Evolutionary conservation across 768 basidiomycete species (phyloP).

Genomic region (Termitomyces eurrhizus): DNA sequence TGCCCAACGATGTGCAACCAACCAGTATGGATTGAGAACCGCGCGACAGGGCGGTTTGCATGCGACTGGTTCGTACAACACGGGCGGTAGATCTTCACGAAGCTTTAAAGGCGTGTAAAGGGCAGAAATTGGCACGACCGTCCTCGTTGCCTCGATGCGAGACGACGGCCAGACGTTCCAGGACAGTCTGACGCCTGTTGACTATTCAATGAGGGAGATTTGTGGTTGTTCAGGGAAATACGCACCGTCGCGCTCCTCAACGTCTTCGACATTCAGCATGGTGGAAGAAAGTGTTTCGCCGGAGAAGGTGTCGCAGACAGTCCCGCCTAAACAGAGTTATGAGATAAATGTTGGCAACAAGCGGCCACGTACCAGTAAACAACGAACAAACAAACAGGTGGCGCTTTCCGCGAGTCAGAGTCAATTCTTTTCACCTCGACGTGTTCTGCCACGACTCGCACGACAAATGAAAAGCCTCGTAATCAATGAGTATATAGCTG

Average conservation of each 20-base stretch:
- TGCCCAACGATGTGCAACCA: conserved; percentile 20
- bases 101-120: conserved; percentile 95
- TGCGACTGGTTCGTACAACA: conserved; percentile 96
- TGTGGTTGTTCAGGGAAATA: conserved; percentile 6
- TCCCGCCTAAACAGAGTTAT: conserved; percentile 23
- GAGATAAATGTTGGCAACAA: conserved; percentile 15
- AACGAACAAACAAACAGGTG: conserved; percentile 25
- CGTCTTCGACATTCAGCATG: conserved; percentile 91
- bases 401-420: conserved; percentile 11
- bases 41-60: conserved; percentile 98
- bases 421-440: not conserved
- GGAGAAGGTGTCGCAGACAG: conserved; percentile 39
- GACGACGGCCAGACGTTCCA: conserved; percentile 99
- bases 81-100: conserved; percentile 91
- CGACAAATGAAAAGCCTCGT: not conserved
- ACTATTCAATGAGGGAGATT: not conserved
- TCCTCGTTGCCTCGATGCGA: conserved; percentile 95
- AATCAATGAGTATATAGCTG: not conserved
- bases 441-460: not conserved
- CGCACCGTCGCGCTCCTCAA: conserved; percentile 94
- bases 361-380: conserved; percentile 32
- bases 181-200: conserved; percentile 83
- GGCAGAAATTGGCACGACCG: conserved; percentile 97
- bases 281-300: conserved; percentile 23
- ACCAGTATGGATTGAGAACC: conserved; percentile 98